Evolutionary conservation across 2,329 filamentous ascomycete genomes (phyloP), one percentile per base, ranked within the genome.

Genomic region (Kalmusia sp.): DNA sequence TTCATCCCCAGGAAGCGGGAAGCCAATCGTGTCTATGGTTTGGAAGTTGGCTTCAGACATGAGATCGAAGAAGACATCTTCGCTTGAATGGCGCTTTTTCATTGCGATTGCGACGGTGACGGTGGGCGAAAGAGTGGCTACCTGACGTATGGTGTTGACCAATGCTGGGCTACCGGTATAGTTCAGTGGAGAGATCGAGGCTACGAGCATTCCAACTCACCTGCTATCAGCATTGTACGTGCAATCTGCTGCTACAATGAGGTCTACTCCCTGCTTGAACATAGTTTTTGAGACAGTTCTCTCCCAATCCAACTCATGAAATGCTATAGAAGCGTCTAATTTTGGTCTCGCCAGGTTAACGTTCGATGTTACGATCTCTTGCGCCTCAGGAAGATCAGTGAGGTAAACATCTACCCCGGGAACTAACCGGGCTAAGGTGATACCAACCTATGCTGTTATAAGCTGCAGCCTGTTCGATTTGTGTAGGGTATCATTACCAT

Each of bases 221-320:
- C 69, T 71, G 64, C 84, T 88, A 62, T 89, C 87, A 14, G 82
- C 77, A 68, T 91, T 91, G 73, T 91, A 91, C 1, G 87, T 91
- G 72, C 88, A 91, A 68, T 91, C 88, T 2, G 87, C 86, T 1
- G 89, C 82, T 3, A 90, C 68, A 19, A 90, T 79, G 28, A 91
- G 64, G 67, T 89, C 83, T 9, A 46, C 30, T 9, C 2, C n/a
- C 12, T 19, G n/a, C 11, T 34, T 15, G 39, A 51, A n/a, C 43
- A 17, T 14, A 24, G 28, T 25, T 37, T 21, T n/a, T 24, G 6
- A 78, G 6, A 87, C 70, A 3, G 78, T 69, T 12, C 78, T 69
- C n/a, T 85, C 80, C 88, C 88, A 91, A 67, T 90, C 84, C 4
- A 91, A 78, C 2, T 82, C 75, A 46, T 77, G 69, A 59, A 84